phyloP scores from a whole-genome alignment of 192 early-diverging fungal species.

The Umbelopsis vinacea region DNA sequence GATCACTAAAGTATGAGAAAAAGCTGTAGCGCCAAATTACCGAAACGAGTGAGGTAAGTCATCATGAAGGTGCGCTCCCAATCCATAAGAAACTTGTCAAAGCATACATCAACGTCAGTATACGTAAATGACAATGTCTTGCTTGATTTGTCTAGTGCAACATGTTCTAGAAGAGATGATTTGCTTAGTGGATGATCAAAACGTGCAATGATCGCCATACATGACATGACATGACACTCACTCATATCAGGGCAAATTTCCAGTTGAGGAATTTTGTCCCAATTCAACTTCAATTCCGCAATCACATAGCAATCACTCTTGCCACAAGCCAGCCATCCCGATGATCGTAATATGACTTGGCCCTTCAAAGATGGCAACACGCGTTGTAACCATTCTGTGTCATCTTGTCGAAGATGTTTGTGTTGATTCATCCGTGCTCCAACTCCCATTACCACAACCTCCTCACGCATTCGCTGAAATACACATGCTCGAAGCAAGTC shows the following conservation, averaged over 20 bases:
- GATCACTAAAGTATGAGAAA: neutral
- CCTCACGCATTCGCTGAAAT: constrained; percentile 18
- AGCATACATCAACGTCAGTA: constrained; percentile 34
- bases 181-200: neutral
- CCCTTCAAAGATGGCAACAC: constrained; percentile 29
- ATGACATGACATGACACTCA: neutral
- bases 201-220: neutral
- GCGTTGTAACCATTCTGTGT: constrained; percentile 28
- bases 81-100: constrained; percentile 39
- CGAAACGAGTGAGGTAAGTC: constrained; percentile 39
- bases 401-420: constrained; percentile 4
- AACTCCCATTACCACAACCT: constrained; percentile 23
- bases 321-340: constrained; percentile 35
- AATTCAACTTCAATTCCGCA: constrained; percentile 36
- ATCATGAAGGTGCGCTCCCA: constrained; percentile 47
- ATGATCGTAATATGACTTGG: constrained; percentile 35
- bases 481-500: constrained; percentile 37
- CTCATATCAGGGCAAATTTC: constrained; percentile 22
- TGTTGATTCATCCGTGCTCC: constrained; percentile 21
- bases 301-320: constrained; percentile 40
- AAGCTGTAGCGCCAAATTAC: constrained; percentile 15
- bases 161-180: constrained; percentile 32
- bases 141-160: constrained; percentile 35
- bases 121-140: constrained; percentile 44
- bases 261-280: constrained; percentile 25